Conservation (phyloP, 257 asterid genomes). For the Nicotiana paniculata region DNA sequence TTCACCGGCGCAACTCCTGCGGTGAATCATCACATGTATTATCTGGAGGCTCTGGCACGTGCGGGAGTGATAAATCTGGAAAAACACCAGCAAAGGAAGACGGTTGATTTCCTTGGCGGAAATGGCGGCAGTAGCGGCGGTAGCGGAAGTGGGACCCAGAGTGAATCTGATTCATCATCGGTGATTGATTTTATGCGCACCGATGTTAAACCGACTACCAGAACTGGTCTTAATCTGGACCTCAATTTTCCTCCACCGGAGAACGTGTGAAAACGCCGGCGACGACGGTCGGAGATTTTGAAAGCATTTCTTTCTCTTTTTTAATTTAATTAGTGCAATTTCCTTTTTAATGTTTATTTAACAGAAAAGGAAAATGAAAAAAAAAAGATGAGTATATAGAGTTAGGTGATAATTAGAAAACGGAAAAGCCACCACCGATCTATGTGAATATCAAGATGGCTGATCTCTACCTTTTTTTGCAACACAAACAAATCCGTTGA, state of each 20-base stretch:
- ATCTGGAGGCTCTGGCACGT: conserved; percentile 10
- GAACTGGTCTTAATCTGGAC: conserved; percentile 10
- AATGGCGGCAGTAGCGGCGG: not conserved
- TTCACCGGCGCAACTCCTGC: not conserved
- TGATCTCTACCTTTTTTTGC: not conserved
- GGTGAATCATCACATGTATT: conserved; percentile 4
- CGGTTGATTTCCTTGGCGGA: conserved; percentile 12
- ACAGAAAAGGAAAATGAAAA: not conserved
- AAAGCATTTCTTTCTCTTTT: not conserved
- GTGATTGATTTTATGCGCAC: conserved; percentile 18
- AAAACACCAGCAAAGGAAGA: not conserved
- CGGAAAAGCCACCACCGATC: not conserved
- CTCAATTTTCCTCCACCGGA: conserved; percentile 25
- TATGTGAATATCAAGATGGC: not conserved
- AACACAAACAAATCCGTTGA: not conserved
- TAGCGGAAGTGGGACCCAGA: not conserved
- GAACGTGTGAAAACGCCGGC: not conserved
- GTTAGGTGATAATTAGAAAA: not conserved
- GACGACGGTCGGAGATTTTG: not conserved
- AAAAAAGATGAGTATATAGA: not conserved
- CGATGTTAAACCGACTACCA: not conserved
- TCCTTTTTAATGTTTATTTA: conserved; percentile 1
- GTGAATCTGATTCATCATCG: conserved; percentile 21
- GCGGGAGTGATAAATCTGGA: not conserved
- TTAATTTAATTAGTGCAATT: not conserved